Percentiles rank a stretch among this genome's conserved stretches.
These are phyloP conservation scores for Torulaspora indica DNA, from an alignment of 805 yeast genomes.

Conservation along the genomic window DNA sequence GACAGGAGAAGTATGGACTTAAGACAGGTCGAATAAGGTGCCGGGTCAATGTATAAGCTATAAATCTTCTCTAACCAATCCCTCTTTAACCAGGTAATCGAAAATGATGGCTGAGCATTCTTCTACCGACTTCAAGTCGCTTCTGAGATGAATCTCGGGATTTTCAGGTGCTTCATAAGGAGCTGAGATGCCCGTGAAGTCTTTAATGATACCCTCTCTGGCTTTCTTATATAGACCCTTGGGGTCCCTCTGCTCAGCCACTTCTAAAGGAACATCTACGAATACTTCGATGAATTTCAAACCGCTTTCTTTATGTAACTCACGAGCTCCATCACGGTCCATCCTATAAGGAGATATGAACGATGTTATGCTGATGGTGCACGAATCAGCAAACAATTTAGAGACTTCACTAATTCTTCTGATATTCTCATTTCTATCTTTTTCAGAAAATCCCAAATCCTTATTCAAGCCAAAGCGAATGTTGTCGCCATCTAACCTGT, in stretches of 20 bases:
- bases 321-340: constrained; percentile 83
- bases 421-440: constrained; percentile 90
- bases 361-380: constrained; percentile 79
- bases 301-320: constrained; percentile 67
- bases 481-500: constrained; percentile 92
- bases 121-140: constrained; percentile 68
- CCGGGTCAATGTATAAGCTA: constrained; percentile 5
- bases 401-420: constrained; percentile 94
- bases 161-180: constrained; percentile 89
- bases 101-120: constrained; percentile 71
- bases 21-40: not conserved
- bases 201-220: constrained; percentile 87
- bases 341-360: constrained; percentile 87
- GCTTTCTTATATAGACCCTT: constrained; percentile 97
- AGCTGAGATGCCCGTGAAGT: constrained; percentile 92
- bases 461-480: constrained; percentile 91
- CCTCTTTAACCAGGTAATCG: constrained; percentile 56
- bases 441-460: constrained; percentile 88
- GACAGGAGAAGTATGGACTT: not conserved
- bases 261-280: constrained; percentile 88
- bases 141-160: constrained; percentile 79
- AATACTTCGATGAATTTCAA: constrained; percentile 86
- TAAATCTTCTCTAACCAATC: constrained; percentile 23
- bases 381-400: constrained; percentile 89
- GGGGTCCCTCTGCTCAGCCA: constrained; percentile 96